Evolutionary conservation across 2,329 filamentous ascomycete species (phyloP).

Genomic region (Raffaelea ambrosiae): DNA sequence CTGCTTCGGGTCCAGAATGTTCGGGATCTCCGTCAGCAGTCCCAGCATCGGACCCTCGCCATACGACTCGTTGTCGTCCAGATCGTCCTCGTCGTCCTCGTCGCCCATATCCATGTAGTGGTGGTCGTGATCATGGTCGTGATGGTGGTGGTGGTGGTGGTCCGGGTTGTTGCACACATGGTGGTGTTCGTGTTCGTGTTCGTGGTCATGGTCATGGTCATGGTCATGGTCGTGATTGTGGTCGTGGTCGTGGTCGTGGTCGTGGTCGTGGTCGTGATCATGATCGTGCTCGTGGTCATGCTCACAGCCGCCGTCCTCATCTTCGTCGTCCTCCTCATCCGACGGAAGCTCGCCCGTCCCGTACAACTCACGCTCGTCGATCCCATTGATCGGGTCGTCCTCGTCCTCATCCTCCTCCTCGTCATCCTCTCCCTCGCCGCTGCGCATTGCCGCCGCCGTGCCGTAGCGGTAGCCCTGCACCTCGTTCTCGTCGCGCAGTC

Average conservation of each 20-base stretch:
- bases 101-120: slow-evolving; percentile 22
- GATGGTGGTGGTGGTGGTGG: slow-evolving; percentile 17
- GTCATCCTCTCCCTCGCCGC: slow-evolving; percentile 24
- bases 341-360: background rate
- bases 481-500: slow-evolving; percentile 29
- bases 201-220: slow-evolving; percentile 21
- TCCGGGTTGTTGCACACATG: slow-evolving; percentile 29
- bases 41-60: slow-evolving; percentile 73
- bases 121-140: slow-evolving; percentile 22
- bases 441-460: slow-evolving; percentile 17
- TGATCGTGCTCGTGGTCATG: slow-evolving; percentile 19
- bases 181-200: slow-evolving; percentile 22
- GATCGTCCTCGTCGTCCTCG: slow-evolving; percentile 54
- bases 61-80: slow-evolving; percentile 70
- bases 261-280: slow-evolving; percentile 17
- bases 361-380: background rate
- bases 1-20: slow-evolving; percentile 88
- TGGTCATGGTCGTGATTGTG: slow-evolving; percentile 22
- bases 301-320: slow-evolving; percentile 18
- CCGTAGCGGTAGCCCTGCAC: slow-evolving; percentile 14
- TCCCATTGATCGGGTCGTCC: no score
- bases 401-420: slow-evolving; percentile 23
- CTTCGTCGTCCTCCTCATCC: background rate
- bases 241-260: background rate
- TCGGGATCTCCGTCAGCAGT: slow-evolving; percentile 83